Evolutionary conservation across 2,329 filamentous ascomycete species (phyloP), one percentile per base, ranked within the genome.

Genomic region (Fusarium mangiferae): DNA sequence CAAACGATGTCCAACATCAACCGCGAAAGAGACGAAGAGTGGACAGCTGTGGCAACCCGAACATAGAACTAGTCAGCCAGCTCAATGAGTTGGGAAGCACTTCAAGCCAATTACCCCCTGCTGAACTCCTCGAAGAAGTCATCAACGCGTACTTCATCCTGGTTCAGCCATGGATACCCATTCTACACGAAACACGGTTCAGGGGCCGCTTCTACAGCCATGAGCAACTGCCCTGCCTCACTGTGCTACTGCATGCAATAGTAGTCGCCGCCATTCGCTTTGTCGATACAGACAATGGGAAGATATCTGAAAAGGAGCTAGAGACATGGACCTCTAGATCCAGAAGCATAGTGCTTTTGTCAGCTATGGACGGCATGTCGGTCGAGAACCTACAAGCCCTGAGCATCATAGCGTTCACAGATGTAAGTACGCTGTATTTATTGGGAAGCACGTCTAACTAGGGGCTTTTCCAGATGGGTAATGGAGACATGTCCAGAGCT

Each of bases 371-470:
- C 22, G 66, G 73, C 0, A 63, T 77, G 24, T 76, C 75, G 1
- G 75, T 77, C 0, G 75, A 77, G 28, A 77, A 76, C 15, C n/a
- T 77, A 1, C 75, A 77, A 14, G 75, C 75, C 6, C 45, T 77
- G 11, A 77, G 66, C 10, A 77, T 77, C 26, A 66, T 76, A 13
- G 75, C 75, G 0, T 77, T 75, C 20, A 70, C 68, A 7, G 75
- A 77, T 51, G 75, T 76, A 49, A 36, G 75, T 39, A 3, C 12
- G 5, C 30, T 5, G 8, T 12, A 12, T 22, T 6, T 4, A 1
- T 8, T 11, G 3, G 5, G 2, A 9, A 1, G 2, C 20, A n/a
- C 1, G 2, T 33, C 33, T 44, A 24, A 41, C 39, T 17, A 5
- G 2, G 2, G 1, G 3, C 3, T 11, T 18, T 6, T 7, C 1